A percentile compares a stretch with the other conserved stretches of the same genome.
Conservation (phyloP, 306 rosid genomes). For the Pterocarpus santalinus region DNA sequence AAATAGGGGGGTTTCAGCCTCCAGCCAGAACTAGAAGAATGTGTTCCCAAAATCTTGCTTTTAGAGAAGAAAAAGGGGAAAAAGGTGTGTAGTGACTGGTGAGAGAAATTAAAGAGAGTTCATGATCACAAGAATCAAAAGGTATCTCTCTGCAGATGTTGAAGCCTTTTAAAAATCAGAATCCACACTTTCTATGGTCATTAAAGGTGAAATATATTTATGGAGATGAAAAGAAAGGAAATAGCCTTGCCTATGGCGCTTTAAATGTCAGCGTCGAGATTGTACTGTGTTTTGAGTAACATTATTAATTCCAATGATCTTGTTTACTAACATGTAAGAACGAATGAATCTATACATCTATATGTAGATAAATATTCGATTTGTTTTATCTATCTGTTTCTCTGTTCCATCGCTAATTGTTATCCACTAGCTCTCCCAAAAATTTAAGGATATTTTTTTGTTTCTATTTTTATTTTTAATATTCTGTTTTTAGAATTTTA, state of each 20-base stretch:
- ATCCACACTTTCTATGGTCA: neutral
- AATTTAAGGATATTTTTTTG: no score
- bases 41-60: conserved; percentile 38
- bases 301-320: neutral
- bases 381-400: neutral
- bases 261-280: conserved; percentile 10
- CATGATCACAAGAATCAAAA: conserved; percentile 16
- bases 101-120: conserved; percentile 21
- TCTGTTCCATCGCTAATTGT: no score
- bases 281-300: neutral
- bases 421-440: no score
- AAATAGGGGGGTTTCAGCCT: conserved; percentile 5
- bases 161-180: conserved; percentile 10
- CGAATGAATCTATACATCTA: neutral
- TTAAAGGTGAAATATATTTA: neutral
- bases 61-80: conserved; percentile 27
- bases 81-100: neutral
- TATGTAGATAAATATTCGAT: neutral
- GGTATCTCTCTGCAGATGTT: neutral
- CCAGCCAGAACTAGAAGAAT: conserved; percentile 44
- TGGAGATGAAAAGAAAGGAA: neutral
- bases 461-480: no score
- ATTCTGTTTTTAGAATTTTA: no score
- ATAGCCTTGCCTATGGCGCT: neutral
- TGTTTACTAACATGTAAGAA: neutral